Evolutionary conservation across 345 rosid species (phyloP).

Genomic region (Eucalyptus cloeziana): DNA sequence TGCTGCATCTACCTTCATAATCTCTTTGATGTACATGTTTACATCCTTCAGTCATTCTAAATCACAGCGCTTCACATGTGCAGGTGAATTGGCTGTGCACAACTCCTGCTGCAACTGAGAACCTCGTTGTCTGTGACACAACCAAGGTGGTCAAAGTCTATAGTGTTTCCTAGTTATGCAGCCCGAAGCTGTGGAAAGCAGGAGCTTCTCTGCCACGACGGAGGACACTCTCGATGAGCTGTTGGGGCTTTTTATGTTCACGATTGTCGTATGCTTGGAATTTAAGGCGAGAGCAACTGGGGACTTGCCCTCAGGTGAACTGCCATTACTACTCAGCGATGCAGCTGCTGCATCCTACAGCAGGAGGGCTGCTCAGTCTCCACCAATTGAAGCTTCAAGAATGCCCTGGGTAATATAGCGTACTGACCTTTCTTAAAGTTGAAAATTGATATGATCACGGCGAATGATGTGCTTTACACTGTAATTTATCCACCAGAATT

Average conservation of each 20-base stretch:
- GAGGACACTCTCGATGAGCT: background rate
- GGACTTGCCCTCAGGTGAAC: background rate
- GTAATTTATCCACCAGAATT: background rate
- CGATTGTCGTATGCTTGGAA: background rate
- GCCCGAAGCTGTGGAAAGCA: background rate
- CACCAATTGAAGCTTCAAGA: background rate
- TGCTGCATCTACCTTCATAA: background rate
- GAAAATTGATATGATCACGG: background rate
- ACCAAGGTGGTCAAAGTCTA: slow-evolving; percentile 80
- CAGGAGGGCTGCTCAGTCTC: background rate
- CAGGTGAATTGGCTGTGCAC: slow-evolving; percentile 99
- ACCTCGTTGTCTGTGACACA: slow-evolving; percentile 85
- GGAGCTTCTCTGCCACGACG: background rate
- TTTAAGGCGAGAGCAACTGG: background rate
- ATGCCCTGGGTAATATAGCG: background rate
- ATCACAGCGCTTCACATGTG: background rate
- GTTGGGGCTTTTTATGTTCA: background rate
- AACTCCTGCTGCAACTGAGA: slow-evolving; percentile 58
- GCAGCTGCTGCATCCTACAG: background rate
- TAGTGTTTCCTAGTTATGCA: slow-evolving; percentile 8
- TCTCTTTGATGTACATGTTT: background rate
- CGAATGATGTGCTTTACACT: background rate
- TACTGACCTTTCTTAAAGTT: background rate
- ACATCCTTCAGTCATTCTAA: background rate
- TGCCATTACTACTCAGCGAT: background rate